Conservation (phyloP, 2,329 filamentous ascomycete species). For the Aaosphaeria arxii region DNA sequence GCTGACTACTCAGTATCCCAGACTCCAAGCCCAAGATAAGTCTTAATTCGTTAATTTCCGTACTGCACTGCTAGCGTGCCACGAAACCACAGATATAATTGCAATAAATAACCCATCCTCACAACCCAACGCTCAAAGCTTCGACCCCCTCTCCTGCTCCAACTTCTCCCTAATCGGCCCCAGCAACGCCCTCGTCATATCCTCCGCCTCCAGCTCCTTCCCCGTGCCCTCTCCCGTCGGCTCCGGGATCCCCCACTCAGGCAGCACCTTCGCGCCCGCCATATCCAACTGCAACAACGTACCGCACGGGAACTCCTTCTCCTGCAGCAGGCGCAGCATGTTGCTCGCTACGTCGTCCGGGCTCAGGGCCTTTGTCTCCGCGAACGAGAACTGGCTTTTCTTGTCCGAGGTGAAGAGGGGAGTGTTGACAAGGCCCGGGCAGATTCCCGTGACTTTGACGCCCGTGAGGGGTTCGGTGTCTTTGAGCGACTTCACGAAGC, state of each 20-base stretch:
- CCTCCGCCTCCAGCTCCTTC: constrained; percentile 12
- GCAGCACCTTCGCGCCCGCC: constrained; percentile 17
- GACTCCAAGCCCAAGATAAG: no score
- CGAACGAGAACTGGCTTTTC: constrained; percentile 17
- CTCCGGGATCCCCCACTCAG: constrained; percentile 24
- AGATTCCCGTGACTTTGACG: constrained; percentile 28
- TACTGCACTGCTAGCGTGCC: no score
- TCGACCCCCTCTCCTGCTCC: constrained; percentile 10
- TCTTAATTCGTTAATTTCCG: no score
- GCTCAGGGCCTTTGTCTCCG: constrained; percentile 7
- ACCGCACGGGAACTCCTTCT: constrained; percentile 25
- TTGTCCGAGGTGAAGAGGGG: constrained; percentile 22
- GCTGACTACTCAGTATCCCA: no score
- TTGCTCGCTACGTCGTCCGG: constrained; percentile 20
- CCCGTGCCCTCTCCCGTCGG: constrained; percentile 19
- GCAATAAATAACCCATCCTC: no score
- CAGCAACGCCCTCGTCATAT: constrained; percentile 14
- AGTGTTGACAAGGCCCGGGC: constrained; percentile 23
- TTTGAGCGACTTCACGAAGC: constrained; percentile 28
- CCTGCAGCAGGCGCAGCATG: constrained; percentile 22
- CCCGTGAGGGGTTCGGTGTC: constrained; percentile 22
- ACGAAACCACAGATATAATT: no score
- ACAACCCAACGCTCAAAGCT: not conserved
- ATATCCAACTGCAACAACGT: constrained; percentile 20
- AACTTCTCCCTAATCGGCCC: constrained; percentile 17